These are phyloP conservation scores for Andrographis paniculata DNA, from an alignment of 305 asterid genomes.

Conservation along the genomic window DNA sequence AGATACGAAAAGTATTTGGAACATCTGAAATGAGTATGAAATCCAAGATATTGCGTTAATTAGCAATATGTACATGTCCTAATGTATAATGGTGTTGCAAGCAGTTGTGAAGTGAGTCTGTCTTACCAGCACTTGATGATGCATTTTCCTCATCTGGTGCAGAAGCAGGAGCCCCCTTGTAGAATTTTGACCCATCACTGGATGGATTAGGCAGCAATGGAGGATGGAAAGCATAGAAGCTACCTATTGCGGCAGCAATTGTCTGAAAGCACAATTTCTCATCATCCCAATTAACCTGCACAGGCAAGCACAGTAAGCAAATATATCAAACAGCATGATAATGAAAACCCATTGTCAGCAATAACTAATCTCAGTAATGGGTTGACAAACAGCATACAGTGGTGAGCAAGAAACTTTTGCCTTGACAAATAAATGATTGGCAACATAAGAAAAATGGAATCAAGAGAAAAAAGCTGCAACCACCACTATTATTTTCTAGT, in stretches of 20 bases:
- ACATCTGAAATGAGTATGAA: too few relatives aligned
- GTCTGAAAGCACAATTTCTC: conserved; percentile 86
- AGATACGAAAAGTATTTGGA: too few relatives aligned
- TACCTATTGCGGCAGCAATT: conserved; percentile 90
- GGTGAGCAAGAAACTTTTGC: too few relatives aligned
- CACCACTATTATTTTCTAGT: too few relatives aligned
- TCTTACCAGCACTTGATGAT: conserved; percentile 39
- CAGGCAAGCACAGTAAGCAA: conserved; percentile 16
- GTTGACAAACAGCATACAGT: not conserved
- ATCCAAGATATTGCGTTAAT: too few relatives aligned
- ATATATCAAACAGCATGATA: not conserved
- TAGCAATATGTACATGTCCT: too few relatives aligned
- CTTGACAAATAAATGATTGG: too few relatives aligned
- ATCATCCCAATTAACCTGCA: conserved; percentile 84
- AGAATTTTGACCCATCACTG: conserved; percentile 62
- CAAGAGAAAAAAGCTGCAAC: too few relatives aligned
- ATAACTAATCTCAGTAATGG: not conserved
- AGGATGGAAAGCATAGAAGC: conserved; percentile 85
- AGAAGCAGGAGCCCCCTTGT: conserved; percentile 41
- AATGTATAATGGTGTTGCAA: not conserved
- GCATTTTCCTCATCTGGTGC: conserved; percentile 28
- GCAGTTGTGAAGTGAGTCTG: conserved; percentile 6
- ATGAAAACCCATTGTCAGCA: too few relatives aligned
- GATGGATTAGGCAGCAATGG: conserved; percentile 94
- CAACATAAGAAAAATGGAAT: too few relatives aligned